Base-by-base conservation (phyloP, 2,329 filamentous ascomycete genomes). In the Trichoderma atroviride region DNA sequence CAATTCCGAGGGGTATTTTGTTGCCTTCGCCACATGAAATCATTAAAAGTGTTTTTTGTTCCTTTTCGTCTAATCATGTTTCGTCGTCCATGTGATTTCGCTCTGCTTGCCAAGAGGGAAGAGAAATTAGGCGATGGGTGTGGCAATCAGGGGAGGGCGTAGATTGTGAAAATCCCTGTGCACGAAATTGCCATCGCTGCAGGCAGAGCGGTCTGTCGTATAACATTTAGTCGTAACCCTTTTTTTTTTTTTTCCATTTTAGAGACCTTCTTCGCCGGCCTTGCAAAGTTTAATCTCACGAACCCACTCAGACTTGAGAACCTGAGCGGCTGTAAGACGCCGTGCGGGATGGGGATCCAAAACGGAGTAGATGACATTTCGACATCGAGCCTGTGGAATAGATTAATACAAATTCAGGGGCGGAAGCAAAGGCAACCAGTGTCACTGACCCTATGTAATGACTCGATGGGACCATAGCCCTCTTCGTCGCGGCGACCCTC, bases 281-380 rank as follows among this genome's bases (percentile, higher is more conserved):
- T 94, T 96, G 84, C 96, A 99, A 69, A 98, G 87, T 82, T 94
- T 97, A 81, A 98, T 97, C 81, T 97, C 95, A 74, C 96, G 92
- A 74, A 96, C 94, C 96, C 96, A 99, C 83, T 99, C 96, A 5
- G 95, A 98, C 81, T 97, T 97, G 76, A 99, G 89, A 69, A 98
- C 93, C 82, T 99, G 96, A 52, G 94, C 95, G 70, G 96, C 95
- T 35, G 94, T 97, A 78, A 99, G 95, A 75, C 96, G 93, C 73
- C 96, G 91, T 69, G 88, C 88, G 31, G 96, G 94, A 79, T 97
- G 97, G 35, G 96, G 96, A 78, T 99, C 96, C 57, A 99, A 87
- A 73, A 99, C 97, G 27, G 94, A 98, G 83, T 99, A 99, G 78
- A 99, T 97, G 76, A 99, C 96, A 76, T 99, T 99, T 72, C 96